A percentile compares a stretch with the other conserved stretches of the same genome.
Evolutionary conservation across 768 basidiomycete species (phyloP).

Genomic region (Lactarius hatsudake): DNA sequence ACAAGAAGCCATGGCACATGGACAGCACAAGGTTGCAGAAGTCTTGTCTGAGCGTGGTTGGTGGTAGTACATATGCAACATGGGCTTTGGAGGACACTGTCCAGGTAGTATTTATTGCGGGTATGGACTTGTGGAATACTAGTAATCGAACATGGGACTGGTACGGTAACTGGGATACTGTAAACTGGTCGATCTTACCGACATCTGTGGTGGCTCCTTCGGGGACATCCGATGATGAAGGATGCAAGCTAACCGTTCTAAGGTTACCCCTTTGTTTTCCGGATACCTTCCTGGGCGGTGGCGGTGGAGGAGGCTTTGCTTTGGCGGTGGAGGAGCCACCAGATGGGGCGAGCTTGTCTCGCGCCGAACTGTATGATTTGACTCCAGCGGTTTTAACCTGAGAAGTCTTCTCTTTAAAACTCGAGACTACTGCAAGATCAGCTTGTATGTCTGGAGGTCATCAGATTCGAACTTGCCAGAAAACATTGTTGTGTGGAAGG

Average conservation of each 20-base stretch:
- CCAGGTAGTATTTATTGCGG: too few relatives aligned
- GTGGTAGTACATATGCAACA: too few relatives aligned
- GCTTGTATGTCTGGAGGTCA: neutral
- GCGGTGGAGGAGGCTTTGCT: conserved; percentile 14
- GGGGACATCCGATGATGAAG: neutral
- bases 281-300: conserved; percentile 8
- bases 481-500: conserved; percentile 6
- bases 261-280: neutral
- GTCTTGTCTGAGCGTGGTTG: too few relatives aligned
- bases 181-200: conserved; percentile 49
- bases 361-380: conserved; percentile 16
- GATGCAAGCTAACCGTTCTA: neutral
- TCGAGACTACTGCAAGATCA: conserved; percentile 4
- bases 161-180: too few relatives aligned
- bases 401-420: conserved; percentile 15
- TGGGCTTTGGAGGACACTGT: too few relatives aligned
- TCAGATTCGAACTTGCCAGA: conserved; percentile 9
- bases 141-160: too few relatives aligned
- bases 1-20: too few relatives aligned
- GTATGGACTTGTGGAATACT: too few relatives aligned
- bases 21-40: too few relatives aligned
- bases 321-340: neutral
- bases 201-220: conserved; percentile 11
- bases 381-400: conserved; percentile 15
- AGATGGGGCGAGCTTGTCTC: conserved; percentile 3